Evolutionary conservation across 2,329 filamentous ascomycete species (phyloP).

Genomic region (Microdochium bolleyi): DNA sequence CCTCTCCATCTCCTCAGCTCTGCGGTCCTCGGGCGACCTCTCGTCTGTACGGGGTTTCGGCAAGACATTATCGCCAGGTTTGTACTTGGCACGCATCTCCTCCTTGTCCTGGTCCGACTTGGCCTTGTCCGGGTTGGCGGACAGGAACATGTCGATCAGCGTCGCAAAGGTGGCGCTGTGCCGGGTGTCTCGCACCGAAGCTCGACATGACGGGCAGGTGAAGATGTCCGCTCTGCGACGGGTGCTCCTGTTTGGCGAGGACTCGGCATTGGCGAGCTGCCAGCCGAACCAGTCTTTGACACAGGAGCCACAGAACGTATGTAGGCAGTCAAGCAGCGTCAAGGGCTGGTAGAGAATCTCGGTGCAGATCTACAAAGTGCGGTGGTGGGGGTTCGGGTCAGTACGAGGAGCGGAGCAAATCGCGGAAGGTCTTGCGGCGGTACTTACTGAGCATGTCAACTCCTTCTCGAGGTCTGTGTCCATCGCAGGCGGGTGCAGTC

Average conservation of each 20-base stretch:
- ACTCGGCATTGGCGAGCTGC: conserved; percentile 56
- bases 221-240: conserved; percentile 46
- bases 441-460: conserved; percentile 84
- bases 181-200: conserved; percentile 74
- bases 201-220: conserved; percentile 90
- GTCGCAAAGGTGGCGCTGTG: conserved; percentile 89
- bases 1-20: conserved; percentile 58
- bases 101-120: conserved; percentile 66
- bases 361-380: conserved; percentile 74
- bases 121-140: conserved; percentile 68
- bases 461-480: conserved; percentile 77
- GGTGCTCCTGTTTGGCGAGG: conserved; percentile 39
- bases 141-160: conserved; percentile 79
- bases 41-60: conserved; percentile 47
- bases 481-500: conserved; percentile 24
- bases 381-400: conserved; percentile 5
- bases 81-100: conserved; percentile 70
- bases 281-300: conserved; percentile 92
- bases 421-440: neutral
- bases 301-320: conserved; percentile 94
- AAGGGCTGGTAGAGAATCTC: conserved; percentile 88
- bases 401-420: neutral
- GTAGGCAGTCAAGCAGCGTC: conserved; percentile 85
- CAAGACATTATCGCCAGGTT: conserved; percentile 72
- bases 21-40: conserved; percentile 43